Base-by-base conservation (phyloP, 192 early-diverging fungal genomes). In the Entomortierella parvispora region DNA sequence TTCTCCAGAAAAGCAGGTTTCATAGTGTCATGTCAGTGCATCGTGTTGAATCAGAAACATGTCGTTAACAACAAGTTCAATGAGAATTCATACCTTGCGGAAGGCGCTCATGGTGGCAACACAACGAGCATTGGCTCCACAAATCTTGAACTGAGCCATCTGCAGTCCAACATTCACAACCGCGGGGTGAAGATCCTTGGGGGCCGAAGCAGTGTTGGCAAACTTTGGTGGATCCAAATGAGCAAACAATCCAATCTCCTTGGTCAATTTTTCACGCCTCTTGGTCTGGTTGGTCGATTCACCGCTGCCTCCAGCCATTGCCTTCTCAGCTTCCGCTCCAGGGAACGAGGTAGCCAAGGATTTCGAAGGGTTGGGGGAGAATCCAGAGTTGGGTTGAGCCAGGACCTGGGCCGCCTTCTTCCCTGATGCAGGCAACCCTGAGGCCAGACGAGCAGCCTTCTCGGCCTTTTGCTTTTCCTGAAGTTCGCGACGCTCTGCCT, bases 61-160 rank as follows among this genome's bases (percentile, higher is more conserved):
- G n/a, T n/a, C n/a, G n/a, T n/a, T n/a, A n/a, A n/a, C n/a, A n/a
- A 40, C 37, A 12, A 40, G 12, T 40, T 9, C 37, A 40, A 40
- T 40, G 37, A 40, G 37, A 9, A n/a, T 31, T 11, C 8, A 33
- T 83, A 92, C 94, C 85, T 88, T 90, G 65, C 88, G 87, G 68
- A 99, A 96, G 0, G 93, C 92, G 23, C 81, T 79, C 40, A 99
- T 64, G 80, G 96, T 93, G n/a, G 97, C 94, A 22, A 95, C 80
- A 62, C 93, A 92, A 42, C 98, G 82, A 0, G 96, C 95, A 69
- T 96, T 98, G 15, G 96, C 93, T 5, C 98, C 96, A 46, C 86
- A 82, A 47, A 99, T 95, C 64, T 90, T 92, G 80, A 91, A 90
- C 31, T 95, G 86, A 6, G 89, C 88, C 87, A 95, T 94, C 68